These are phyloP conservation scores for Rhodofomes roseus DNA, from an alignment of 1,284 basidiomycete genomes.

Conservation along the genomic window DNA sequence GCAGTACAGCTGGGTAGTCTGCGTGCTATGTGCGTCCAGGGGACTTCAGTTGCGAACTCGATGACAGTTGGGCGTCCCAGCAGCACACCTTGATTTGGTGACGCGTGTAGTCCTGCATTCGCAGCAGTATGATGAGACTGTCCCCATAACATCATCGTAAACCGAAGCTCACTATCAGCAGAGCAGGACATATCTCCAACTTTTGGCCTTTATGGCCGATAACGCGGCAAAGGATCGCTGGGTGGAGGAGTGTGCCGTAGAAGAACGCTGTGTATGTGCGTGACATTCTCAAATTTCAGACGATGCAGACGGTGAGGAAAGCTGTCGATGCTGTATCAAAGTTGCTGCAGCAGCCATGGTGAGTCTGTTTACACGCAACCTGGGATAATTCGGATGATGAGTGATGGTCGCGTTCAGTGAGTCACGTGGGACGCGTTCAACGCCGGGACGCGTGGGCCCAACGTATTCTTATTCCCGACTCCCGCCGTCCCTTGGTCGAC, in stretches of 20 bases:
- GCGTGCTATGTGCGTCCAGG: slow-evolving; percentile 35
- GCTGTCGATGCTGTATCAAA: not conserved
- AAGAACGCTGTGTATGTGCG: slow-evolving; percentile 61
- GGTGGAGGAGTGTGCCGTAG: slow-evolving; percentile 73
- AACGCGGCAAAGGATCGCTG: slow-evolving; percentile 49
- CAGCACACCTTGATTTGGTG: slow-evolving; percentile 54
- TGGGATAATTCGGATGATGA: too few relatives aligned
- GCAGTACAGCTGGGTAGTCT: slow-evolving; percentile 81
- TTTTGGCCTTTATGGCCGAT: slow-evolving; percentile 42
- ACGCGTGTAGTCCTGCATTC: slow-evolving; percentile 67
- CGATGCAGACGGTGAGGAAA: not conserved
- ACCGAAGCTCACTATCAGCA: slow-evolving; percentile 41
- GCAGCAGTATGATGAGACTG: not conserved
- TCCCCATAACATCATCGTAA: slow-evolving; percentile 36
- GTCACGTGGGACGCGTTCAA: too few relatives aligned
- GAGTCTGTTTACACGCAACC: too few relatives aligned
- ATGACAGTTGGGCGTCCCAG: not conserved
- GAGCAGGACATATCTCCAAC: slow-evolving; percentile 44
- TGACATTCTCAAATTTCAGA: not conserved
- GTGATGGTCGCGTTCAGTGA: too few relatives aligned
- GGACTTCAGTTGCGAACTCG: not conserved
- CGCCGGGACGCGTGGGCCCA: too few relatives aligned
- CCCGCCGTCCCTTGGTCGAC: too few relatives aligned
- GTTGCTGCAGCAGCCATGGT: not conserved
- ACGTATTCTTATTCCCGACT: too few relatives aligned